A percentile compares a stretch with the other conserved stretches of the same genome.
phyloP scores from a whole-genome alignment of 306 rosid species.

The Begonia fuchsioides region DNA sequence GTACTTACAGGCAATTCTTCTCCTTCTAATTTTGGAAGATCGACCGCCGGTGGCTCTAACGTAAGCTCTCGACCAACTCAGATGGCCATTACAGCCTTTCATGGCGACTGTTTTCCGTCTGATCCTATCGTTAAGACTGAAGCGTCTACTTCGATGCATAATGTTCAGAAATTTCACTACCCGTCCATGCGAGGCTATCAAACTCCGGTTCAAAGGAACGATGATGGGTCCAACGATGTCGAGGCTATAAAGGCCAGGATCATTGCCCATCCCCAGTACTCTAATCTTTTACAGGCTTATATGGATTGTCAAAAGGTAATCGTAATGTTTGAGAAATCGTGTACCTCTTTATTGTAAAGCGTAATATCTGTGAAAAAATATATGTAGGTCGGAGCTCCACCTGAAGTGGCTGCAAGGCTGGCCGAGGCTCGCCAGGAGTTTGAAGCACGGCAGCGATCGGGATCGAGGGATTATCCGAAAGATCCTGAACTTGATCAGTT shows the following conservation, averaged over 20 bases:
- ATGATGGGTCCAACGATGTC: constrained; percentile 29
- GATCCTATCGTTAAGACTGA: constrained; percentile 50
- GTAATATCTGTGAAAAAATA: neutral
- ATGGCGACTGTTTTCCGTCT: constrained; percentile 37
- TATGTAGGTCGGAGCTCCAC: constrained; percentile 71
- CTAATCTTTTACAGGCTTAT: constrained; percentile 75
- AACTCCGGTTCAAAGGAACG: constrained; percentile 13
- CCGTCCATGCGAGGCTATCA: constrained; percentile 41
- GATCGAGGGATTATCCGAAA: constrained; percentile 42
- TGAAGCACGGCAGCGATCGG: constrained; percentile 66
- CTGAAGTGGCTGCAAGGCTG: constrained; percentile 74
- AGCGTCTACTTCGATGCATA: constrained; percentile 39
- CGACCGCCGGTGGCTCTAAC: constrained; percentile 6
- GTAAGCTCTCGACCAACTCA: constrained; percentile 6
- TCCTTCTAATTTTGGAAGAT: constrained; percentile 26
- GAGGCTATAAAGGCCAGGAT: constrained; percentile 84
- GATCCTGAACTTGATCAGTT: constrained; percentile 98
- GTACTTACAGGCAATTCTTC: constrained; percentile 18
- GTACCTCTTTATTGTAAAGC: neutral
- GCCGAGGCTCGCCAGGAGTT: constrained; percentile 55
- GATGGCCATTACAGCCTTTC: constrained; percentile 34
- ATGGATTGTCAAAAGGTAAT: constrained; percentile 94
- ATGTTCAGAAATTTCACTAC: constrained; percentile 34
- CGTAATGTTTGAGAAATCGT: neutral
- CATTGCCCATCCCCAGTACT: constrained; percentile 83